Evolutionary conservation across 2,329 filamentous ascomycete species (phyloP).

Genomic region (Monosporascus ibericus): DNA sequence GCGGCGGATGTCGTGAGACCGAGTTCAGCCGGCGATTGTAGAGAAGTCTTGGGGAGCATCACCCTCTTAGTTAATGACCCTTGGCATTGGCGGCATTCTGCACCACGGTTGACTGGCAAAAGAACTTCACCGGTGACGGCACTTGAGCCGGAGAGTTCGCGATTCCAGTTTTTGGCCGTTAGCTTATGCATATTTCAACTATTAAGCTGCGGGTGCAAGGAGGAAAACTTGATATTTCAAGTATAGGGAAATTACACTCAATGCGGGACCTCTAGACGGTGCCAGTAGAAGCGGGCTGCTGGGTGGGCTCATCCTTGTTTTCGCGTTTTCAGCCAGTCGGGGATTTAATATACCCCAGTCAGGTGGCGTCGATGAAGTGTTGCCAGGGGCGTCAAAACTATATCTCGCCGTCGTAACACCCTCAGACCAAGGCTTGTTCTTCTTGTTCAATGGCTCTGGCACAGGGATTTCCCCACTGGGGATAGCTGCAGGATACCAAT

Average conservation of each 20-base stretch:
- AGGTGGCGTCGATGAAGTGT: neutral
- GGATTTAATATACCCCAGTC: neutral
- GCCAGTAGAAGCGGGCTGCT: conserved; percentile 10
- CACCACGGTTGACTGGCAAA: neutral
- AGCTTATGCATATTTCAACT: conserved; percentile 8
- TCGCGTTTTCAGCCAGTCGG: conserved; percentile 8
- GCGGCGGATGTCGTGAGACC: neutral
- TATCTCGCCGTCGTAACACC: neutral
- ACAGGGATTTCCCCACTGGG: neutral
- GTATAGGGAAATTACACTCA: conserved; percentile 17
- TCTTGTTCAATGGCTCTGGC: neutral
- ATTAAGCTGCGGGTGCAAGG: conserved; percentile 6
- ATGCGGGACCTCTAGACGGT: conserved; percentile 11
- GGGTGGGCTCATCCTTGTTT: neutral
- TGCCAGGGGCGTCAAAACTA: neutral
- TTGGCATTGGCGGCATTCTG: neutral
- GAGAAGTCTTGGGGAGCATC: neutral
- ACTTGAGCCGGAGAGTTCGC: neutral
- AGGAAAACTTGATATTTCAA: conserved; percentile 15
- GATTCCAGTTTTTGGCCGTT: neutral
- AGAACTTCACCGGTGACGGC: neutral
- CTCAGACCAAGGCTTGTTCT: neutral
- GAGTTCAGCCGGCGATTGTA: neutral
- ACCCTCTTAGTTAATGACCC: neutral
- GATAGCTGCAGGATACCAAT: neutral